Conservation (phyloP, 306 rosid genomes). For the Purshia tridentata region DNA sequence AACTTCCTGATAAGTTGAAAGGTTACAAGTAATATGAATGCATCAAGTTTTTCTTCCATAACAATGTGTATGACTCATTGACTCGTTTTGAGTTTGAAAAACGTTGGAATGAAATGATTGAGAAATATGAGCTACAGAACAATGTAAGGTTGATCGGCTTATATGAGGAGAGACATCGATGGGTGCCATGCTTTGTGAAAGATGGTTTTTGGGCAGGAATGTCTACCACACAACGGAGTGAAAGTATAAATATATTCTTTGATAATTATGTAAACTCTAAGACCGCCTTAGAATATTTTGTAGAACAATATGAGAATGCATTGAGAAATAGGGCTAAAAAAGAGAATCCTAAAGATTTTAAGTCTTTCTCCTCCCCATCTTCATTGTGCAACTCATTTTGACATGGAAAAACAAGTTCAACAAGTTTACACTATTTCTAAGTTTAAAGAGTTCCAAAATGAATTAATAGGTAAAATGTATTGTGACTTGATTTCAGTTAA, state of each 20-base stretch:
- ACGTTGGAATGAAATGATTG: background rate
- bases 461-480: background rate
- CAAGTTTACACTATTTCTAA: conserved; percentile 5
- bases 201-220: no score
- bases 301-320: no score
- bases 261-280: no score
- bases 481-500: background rate
- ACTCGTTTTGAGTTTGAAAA: background rate
- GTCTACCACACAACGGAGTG: no score
- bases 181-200: no score
- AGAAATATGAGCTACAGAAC: background rate
- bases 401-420: conserved; percentile 14
- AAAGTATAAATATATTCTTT: no score
- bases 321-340: background rate
- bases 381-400: background rate
- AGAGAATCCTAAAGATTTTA: background rate
- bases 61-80: background rate
- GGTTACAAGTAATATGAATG: conserved; percentile 9
- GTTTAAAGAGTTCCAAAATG: conserved; percentile 1
- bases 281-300: no score
- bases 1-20: conserved; percentile 1
- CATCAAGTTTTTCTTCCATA: background rate
- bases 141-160: no score
- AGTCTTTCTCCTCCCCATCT: background rate
- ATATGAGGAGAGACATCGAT: no score